These are phyloP conservation scores for Phylloporus scabripes DNA, from an alignment of 768 basidiomycete genomes.

Conservation along the genomic window DNA sequence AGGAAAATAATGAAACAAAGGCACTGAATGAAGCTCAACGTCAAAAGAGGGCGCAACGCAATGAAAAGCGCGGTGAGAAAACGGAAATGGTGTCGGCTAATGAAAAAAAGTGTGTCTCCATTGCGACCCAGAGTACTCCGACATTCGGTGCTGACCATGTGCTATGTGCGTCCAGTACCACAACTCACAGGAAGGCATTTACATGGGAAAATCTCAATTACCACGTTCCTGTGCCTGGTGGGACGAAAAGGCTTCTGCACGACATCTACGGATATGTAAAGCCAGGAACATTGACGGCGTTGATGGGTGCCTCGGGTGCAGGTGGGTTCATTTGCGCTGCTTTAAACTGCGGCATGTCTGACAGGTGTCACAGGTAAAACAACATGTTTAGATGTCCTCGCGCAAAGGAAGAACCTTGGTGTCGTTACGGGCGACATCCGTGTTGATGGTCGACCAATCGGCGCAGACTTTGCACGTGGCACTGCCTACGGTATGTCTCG, in stretches of 20 bases:
- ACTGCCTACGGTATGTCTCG: slow-evolving; percentile 64
- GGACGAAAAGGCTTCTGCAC: slow-evolving; percentile 58
- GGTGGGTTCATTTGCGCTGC: slow-evolving; percentile 35
- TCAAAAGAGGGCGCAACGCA: slow-evolving; percentile 45
- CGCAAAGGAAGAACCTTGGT: slow-evolving; percentile 68
- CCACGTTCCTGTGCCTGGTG: slow-evolving; percentile 61
- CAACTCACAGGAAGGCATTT: slow-evolving; percentile 39
- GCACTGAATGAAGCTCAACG: slow-evolving; percentile 48
- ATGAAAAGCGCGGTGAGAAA: slow-evolving; percentile 26
- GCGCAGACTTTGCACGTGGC: slow-evolving; percentile 54
- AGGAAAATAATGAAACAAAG: slow-evolving; percentile 50
- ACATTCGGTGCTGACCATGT: slow-evolving; percentile 1
- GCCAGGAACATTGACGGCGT: slow-evolving; percentile 82
- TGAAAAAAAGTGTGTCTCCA: slow-evolving; percentile 11
- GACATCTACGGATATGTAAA: slow-evolving; percentile 77
- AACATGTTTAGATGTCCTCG: slow-evolving; percentile 69
- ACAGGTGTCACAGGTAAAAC: slow-evolving; percentile 51
- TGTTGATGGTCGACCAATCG: slow-evolving; percentile 59
- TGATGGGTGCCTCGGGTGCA: slow-evolving; percentile 85
- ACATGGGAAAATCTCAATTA: slow-evolving; percentile 84
- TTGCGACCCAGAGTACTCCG: neutral
- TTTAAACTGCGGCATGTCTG: neutral
- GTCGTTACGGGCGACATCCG: slow-evolving; percentile 58
- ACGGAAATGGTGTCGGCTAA: slow-evolving; percentile 18
- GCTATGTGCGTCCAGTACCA: neutral